phyloP scores from a whole-genome alignment of 176 grass and related monocot genomes.

The Poa pratensis region DNA sequence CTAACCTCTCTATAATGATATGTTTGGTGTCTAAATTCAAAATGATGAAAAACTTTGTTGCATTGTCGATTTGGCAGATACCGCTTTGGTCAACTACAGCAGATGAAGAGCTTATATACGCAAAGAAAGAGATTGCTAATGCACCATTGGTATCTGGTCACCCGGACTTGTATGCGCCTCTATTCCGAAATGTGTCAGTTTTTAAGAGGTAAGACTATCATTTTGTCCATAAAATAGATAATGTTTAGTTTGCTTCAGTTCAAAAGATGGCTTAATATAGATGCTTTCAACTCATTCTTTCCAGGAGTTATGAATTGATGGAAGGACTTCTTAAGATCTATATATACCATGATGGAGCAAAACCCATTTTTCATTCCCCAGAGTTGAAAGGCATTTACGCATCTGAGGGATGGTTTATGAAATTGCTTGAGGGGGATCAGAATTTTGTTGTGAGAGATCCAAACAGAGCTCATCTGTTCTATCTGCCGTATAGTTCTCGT shows the following conservation, averaged over 20 bases:
- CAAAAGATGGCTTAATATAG: constrained; percentile 7
- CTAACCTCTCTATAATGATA: background rate
- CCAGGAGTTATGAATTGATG: constrained; percentile 97
- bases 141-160: constrained; percentile 54
- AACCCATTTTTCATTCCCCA: constrained; percentile 84
- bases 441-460: constrained; percentile 71
- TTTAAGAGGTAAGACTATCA: constrained; percentile 65
- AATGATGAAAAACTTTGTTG: constrained; percentile 22
- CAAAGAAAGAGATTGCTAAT: constrained; percentile 63
- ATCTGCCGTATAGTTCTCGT: constrained; percentile 77
- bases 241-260: constrained; percentile 28
- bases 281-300: constrained; percentile 23
- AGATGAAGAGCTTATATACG: constrained; percentile 79
- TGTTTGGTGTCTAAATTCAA: background rate
- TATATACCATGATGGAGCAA: constrained; percentile 79
- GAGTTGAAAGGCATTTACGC: constrained; percentile 86
- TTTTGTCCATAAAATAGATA: background rate
- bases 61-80: constrained; percentile 44
- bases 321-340: constrained; percentile 81
- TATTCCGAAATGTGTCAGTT: constrained; percentile 68
- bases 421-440: constrained; percentile 75
- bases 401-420: constrained; percentile 98
- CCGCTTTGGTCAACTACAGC: constrained; percentile 63
- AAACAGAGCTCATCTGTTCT: constrained; percentile 76
- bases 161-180: constrained; percentile 64